Evolutionary conservation across 202 grass and related monocot species (phyloP).

Genomic region (Musa balbisiana): DNA sequence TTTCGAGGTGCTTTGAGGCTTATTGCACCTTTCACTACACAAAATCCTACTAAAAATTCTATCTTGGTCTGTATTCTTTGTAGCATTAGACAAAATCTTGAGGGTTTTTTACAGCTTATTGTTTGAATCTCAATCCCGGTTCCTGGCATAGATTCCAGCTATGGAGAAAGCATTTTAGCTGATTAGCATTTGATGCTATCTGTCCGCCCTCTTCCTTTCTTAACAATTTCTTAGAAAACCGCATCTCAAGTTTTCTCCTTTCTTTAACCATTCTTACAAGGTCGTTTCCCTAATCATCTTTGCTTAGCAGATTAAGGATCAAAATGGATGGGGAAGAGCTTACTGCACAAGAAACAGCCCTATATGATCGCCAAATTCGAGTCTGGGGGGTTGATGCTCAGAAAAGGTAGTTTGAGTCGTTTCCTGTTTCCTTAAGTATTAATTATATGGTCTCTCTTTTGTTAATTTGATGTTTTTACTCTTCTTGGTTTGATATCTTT

Average conservation of each 20-base stretch:
- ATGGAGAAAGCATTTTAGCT: no score
- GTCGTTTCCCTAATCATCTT: conserved; percentile 25
- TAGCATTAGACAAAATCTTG: no score
- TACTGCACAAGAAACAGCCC: conserved; percentile 84
- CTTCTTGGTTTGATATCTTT: background rate
- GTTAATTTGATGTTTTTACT: background rate
- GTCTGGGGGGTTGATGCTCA: conserved; percentile 96
- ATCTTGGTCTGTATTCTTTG: no score
- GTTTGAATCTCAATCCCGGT: no score
- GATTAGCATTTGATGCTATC: no score
- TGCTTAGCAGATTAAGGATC: conserved; percentile 23
- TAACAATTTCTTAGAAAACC: background rate
- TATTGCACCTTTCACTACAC: no score
- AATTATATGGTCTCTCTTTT: background rate
- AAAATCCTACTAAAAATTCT: no score
- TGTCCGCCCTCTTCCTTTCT: no score
- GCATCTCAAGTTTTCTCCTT: background rate
- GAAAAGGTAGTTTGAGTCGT: conserved; percentile 48
- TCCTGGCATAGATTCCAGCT: no score
- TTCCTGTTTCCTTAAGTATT: background rate
- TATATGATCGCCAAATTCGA: conserved; percentile 98
- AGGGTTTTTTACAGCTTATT: no score
- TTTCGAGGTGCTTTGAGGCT: no score
- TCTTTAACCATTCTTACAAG: conserved; percentile 9
- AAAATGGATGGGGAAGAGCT: conserved; percentile 51